Evolutionary conservation across 371 early-diverging fungal genomes (phyloP).

Genomic region (Apophysomyces ossiformis): DNA sequence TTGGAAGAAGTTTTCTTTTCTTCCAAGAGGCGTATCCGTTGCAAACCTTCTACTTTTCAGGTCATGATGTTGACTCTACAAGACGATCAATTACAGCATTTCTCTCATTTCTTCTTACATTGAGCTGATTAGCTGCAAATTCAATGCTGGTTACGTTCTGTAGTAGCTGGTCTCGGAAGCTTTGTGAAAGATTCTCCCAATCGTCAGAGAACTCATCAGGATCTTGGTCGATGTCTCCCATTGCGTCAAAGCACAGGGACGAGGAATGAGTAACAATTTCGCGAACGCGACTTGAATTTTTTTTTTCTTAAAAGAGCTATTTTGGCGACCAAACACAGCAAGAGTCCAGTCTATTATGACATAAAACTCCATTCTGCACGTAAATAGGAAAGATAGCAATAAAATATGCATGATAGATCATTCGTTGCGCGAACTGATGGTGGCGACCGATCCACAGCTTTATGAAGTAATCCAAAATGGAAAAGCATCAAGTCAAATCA

Average conservation of each 20-base stretch:
- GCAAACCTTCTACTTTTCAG: neutral
- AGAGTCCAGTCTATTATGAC: no score
- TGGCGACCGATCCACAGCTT: no score
- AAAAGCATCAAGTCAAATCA: no score
- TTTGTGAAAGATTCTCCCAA: constrained; percentile 22
- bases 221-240: neutral
- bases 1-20: constrained; percentile 11
- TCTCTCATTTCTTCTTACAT: neutral
- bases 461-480: no score
- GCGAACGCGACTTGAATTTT: no score
- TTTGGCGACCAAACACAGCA: no score
- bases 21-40: neutral
- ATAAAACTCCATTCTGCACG: no score
- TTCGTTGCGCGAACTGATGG: no score
- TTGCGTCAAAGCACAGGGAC: neutral
- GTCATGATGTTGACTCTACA: neutral
- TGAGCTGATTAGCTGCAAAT: constrained; percentile 1
- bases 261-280: no score
- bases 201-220: constrained; percentile 20
- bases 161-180: constrained; percentile 17
- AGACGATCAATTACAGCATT: neutral
- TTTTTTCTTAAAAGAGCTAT: no score
- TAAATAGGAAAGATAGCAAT: no score
- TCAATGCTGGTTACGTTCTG: constrained; percentile 11
- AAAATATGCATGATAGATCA: no score